phyloP scores from a whole-genome alignment of 2,329 filamentous ascomycete species.

The Aspergillus sp. region DNA sequence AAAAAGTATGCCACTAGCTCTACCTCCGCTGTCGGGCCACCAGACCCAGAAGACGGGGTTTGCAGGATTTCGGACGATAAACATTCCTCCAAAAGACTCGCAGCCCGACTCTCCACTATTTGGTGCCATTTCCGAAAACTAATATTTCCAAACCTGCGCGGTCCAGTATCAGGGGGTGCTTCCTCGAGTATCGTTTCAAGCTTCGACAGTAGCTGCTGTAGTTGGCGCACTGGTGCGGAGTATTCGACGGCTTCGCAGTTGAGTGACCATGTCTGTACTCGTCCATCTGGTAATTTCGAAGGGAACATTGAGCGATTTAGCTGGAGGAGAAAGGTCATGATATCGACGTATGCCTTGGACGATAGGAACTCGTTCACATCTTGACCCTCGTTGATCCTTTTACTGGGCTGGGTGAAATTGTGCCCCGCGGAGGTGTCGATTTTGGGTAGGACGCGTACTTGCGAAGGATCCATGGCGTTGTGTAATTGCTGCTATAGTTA shows the following conservation, averaged over 20 bases:
- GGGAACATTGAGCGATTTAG: constrained; percentile 87
- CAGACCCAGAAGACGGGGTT: constrained; percentile 25
- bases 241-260: constrained; percentile 43
- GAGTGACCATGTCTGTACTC: constrained; percentile 52
- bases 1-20: constrained; percentile 80
- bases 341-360: constrained; percentile 80
- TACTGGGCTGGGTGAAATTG: constrained; percentile 67
- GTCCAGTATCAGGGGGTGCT: constrained; percentile 80
- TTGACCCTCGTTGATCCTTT: constrained; percentile 79
- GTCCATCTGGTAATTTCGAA: constrained; percentile 46
- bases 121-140: constrained; percentile 84
- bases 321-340: constrained; percentile 84
- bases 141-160: constrained; percentile 86
- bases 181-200: constrained; percentile 70
- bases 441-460: constrained; percentile 39
- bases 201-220: constrained; percentile 66
- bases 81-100: constrained; percentile 57
- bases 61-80: constrained; percentile 53
- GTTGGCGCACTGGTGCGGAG: constrained; percentile 59
- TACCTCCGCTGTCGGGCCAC: constrained; percentile 52
- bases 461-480: constrained; percentile 23
- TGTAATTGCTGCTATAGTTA: neutral
- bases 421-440: constrained; percentile 53
- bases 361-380: constrained; percentile 80
- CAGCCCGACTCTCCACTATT: constrained; percentile 62